A percentile compares a stretch with the other conserved stretches of the same genome.
Conservation (phyloP, 495 filamentous ascomycete species). For the Hypoxylon subgilvum region DNA sequence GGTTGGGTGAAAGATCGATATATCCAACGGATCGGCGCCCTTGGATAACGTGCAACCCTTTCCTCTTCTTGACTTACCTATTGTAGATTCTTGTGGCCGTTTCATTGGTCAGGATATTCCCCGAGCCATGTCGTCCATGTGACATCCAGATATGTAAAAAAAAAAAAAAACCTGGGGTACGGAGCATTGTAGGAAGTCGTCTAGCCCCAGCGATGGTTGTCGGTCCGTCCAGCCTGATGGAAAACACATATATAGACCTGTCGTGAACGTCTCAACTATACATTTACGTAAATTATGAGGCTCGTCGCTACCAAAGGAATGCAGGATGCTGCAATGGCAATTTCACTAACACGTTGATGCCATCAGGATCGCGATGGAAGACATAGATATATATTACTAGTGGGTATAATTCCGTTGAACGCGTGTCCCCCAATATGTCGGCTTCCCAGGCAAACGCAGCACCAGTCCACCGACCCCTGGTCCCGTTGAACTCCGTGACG, state of each 20-base stretch:
- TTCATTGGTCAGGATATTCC: constrained; percentile 29
- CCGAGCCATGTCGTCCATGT: constrained; percentile 23
- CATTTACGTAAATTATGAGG: constrained; percentile 4
- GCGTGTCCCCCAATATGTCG: constrained; percentile 34
- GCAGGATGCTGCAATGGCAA: constrained; percentile 11
- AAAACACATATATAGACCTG: constrained; percentile 10
- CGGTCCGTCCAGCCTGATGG: constrained; percentile 30
- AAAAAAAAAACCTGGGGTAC: constrained; percentile 31
- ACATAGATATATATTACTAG: constrained; percentile 34
- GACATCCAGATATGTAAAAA: constrained; percentile 8
- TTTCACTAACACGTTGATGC: constrained; percentile 9
- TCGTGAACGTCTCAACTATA: not conserved
- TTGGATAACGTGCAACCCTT: constrained; percentile 23
- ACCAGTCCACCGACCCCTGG: constrained; percentile 29
- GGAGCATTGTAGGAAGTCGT: constrained; percentile 1
- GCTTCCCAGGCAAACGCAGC: constrained; percentile 18
- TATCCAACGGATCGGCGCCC: constrained; percentile 26
- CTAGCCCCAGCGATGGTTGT: not conserved
- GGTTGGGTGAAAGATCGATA: constrained; percentile 31
- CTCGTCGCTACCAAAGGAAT: not conserved
- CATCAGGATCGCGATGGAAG: constrained; percentile 7
- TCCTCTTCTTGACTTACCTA: constrained; percentile 12
- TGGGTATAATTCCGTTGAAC: constrained; percentile 39
- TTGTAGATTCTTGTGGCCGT: constrained; percentile 14
- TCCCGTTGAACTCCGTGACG: constrained; percentile 22